Evolutionary conservation across 768 basidiomycete genomes (phyloP).

Genomic region (Leccinum pellstonianum): DNA sequence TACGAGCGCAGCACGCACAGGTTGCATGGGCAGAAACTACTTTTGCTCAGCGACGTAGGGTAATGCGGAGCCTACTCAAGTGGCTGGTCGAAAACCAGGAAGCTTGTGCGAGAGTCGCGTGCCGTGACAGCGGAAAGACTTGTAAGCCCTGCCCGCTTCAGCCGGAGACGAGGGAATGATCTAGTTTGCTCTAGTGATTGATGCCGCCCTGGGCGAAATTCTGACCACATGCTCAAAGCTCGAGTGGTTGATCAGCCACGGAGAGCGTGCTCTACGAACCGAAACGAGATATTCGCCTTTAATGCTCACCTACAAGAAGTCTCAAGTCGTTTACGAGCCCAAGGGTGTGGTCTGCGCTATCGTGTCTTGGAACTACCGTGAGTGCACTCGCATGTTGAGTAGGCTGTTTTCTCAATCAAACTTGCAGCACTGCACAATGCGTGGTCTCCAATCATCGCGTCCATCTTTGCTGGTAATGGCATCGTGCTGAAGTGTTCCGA

Average conservation of each 20-base stretch:
- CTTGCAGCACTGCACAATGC: constrained; percentile 85
- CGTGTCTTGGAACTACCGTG: constrained; percentile 96
- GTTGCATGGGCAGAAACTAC: constrained; percentile 69
- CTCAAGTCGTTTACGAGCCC: constrained; percentile 83
- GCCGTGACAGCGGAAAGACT: constrained; percentile 95
- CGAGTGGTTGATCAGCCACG: constrained; percentile 87
- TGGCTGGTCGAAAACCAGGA: constrained; percentile 95
- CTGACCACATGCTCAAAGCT: constrained; percentile 93
- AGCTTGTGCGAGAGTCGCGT: constrained; percentile 79
- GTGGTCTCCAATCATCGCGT: constrained; percentile 90
- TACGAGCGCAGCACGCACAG: constrained; percentile 63
- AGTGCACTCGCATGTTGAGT: constrained; percentile 18
- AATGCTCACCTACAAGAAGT: constrained; percentile 73
- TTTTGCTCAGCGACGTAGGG: constrained; percentile 76
- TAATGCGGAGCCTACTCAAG: constrained; percentile 82
- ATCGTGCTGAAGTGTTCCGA: constrained; percentile 92
- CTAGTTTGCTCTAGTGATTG: constrained; percentile 62
- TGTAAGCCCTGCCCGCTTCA: constrained; percentile 44
- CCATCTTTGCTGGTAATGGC: constrained; percentile 87
- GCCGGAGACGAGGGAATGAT: constrained; percentile 1
- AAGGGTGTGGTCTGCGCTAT: constrained; percentile 90
- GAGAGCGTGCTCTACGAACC: constrained; percentile 72
- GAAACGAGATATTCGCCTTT: constrained; percentile 67
- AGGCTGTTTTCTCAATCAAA: constrained; percentile 1
- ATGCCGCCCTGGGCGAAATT: constrained; percentile 93